Evolutionary conservation across 805 yeast genomes (phyloP), one percentile per base, ranked within the genome.

Genomic region (Hanseniaspora guilliermondii): DNA sequence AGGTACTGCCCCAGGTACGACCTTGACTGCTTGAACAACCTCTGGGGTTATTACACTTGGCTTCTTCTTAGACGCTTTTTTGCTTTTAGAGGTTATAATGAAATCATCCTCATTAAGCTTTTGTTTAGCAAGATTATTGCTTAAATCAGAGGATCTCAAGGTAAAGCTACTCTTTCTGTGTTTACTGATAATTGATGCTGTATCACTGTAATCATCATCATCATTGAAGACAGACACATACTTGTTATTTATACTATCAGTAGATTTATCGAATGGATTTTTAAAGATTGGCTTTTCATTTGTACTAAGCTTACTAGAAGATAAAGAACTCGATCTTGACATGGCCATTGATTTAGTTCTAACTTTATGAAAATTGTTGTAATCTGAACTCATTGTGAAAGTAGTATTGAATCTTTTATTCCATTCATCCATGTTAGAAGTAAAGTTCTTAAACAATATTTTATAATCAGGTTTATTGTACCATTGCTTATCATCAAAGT

Each of bases 1-100:
- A 3, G 24, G 42, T 27, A 32, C 27, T 21, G 48, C 35, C 6
- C 54, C 54, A 24, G 54, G 54, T 2, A 50, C 38, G 7, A 50
- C 27, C 27, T 50, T 50, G 19, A 36, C 21, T 2, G 54, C 9
- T 8, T 24, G n/a, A 2, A 19, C 30, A 11, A 16, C 19, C 6
- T 21, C 40, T 36, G 36, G 38, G 16, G 48, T 17, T 27, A 6
- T 8, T 4, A 36, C 41, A 17, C 37, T 44, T 16, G 37, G 21
- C 19, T 36, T 25, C n/a, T 42, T 47, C 19, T 24, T 25, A 7
- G 4, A 3, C 5, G 11, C 42, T 9, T 30, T 16, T 5, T 33
- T 49, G 12, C 4, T 32, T 17, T 41, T 16, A 16, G 17, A 19
- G 6, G 42, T 22, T 22, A 35, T 35, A 3, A 30, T 21, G 30